phyloP scores from a whole-genome alignment of 2,329 filamentous ascomycete genomes.

The Ceratocystis alfenasii region DNA sequence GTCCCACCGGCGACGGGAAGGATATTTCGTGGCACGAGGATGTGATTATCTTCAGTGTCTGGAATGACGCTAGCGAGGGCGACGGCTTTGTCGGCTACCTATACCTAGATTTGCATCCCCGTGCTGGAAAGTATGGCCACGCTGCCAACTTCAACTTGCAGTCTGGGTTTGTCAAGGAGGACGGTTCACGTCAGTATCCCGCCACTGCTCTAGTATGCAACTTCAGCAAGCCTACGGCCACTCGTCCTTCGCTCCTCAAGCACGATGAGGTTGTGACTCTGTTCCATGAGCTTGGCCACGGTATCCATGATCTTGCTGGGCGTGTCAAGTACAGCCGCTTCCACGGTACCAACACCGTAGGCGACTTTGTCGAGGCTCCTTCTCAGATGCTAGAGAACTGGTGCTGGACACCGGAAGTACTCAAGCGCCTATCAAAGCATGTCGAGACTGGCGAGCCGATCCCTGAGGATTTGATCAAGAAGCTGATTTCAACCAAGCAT shows the following conservation, averaged over 20 bases:
- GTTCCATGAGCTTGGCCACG: slow-evolving; percentile 66
- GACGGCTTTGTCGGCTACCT: slow-evolving; percentile 67
- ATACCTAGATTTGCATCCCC: slow-evolving; percentile 69
- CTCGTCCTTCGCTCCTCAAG: slow-evolving; percentile 67
- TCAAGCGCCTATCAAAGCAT: slow-evolving; percentile 58
- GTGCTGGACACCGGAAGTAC: slow-evolving; percentile 57
- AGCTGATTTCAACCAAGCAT: slow-evolving; percentile 64
- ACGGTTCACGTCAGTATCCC: slow-evolving; percentile 62
- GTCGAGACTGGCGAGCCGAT: slow-evolving; percentile 60
- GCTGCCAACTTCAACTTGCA: slow-evolving; percentile 76
- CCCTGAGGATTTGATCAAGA: slow-evolving; percentile 61
- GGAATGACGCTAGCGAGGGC: slow-evolving; percentile 62
- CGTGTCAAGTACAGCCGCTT: slow-evolving; percentile 52
- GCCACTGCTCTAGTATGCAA: slow-evolving; percentile 75
- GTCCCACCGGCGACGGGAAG: slow-evolving; percentile 53
- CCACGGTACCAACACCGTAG: slow-evolving; percentile 54
- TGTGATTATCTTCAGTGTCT: slow-evolving; percentile 71
- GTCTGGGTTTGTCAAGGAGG: slow-evolving; percentile 53
- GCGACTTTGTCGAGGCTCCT: slow-evolving; percentile 60
- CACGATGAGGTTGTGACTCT: slow-evolving; percentile 73
- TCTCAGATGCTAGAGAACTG: slow-evolving; percentile 66
- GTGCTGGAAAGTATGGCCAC: slow-evolving; percentile 72
- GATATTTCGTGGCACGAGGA: slow-evolving; percentile 75
- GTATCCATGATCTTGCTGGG: slow-evolving; percentile 56
- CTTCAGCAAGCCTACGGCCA: slow-evolving; percentile 66